Evolutionary conservation across 2,329 filamentous ascomycete genomes (phyloP).

Genomic region (Aspergillus clavatus): DNA sequence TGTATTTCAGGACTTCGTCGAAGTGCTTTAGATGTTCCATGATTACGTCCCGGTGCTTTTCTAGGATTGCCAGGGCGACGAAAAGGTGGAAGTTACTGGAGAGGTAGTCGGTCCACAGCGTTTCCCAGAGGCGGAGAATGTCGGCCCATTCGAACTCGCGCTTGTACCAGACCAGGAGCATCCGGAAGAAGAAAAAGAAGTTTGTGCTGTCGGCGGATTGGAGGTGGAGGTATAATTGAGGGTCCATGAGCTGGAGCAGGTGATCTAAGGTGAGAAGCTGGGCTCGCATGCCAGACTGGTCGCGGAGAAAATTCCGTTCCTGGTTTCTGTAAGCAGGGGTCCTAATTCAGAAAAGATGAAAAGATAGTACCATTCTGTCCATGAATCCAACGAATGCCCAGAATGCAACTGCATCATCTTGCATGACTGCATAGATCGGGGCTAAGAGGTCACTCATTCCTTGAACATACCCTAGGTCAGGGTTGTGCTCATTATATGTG

Average conservation of each 20-base stretch:
- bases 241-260: slow-evolving; percentile 93
- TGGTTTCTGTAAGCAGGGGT: slow-evolving; percentile 16
- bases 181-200: slow-evolving; percentile 99
- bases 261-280: slow-evolving; percentile 90
- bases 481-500: slow-evolving; percentile 98
- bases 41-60: slow-evolving; percentile 94
- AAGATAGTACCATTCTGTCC: slow-evolving; percentile 71
- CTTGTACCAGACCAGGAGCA: slow-evolving; percentile 98
- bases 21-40: slow-evolving; percentile 92
- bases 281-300: slow-evolving; percentile 91
- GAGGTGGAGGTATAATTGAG: slow-evolving; percentile 85
- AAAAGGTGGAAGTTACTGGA: slow-evolving; percentile 92
- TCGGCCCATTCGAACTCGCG: slow-evolving; percentile 90
- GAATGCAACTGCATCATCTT: slow-evolving; percentile 94
- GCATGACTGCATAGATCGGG: slow-evolving; percentile 92
- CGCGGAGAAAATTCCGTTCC: slow-evolving; percentile 90
- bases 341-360: slow-evolving; percentile 4
- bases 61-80: slow-evolving; percentile 84
- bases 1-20: slow-evolving; percentile 94
- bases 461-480: slow-evolving; percentile 91
- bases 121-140: slow-evolving; percentile 84
- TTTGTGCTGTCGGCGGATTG: slow-evolving; percentile 91
- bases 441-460: slow-evolving; percentile 97
- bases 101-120: slow-evolving; percentile 87
- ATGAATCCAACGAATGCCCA: slow-evolving; percentile 97